phyloP scores from a whole-genome alignment of 352 stramenopile species.

The Phytopythium vexans region DNA sequence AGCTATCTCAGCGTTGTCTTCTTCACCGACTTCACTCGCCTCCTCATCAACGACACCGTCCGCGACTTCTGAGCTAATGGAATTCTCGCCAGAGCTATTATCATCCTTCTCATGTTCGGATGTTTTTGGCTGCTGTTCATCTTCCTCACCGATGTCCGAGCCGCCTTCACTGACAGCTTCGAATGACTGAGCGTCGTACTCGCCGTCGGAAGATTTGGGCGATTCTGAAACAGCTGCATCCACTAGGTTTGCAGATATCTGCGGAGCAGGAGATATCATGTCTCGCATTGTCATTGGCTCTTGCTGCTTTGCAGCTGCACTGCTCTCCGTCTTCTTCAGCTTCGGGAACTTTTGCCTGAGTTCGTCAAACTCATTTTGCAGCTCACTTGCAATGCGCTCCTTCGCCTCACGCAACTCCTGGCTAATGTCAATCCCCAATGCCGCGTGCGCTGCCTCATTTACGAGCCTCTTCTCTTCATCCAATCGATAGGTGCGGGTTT shows the following conservation, averaged over 20 bases:
- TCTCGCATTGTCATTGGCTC: too few relatives aligned
- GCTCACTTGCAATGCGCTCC: conserved; percentile 17
- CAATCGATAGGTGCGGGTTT: conserved; percentile 22
- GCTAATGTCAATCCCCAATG: conserved; percentile 32
- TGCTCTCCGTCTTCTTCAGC: conserved; percentile 1
- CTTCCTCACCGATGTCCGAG: not conserved
- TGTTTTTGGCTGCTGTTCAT: not conserved
- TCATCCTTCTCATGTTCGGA: too few relatives aligned
- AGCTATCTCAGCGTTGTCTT: too few relatives aligned
- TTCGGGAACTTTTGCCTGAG: conserved; percentile 26
- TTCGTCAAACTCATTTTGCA: conserved; percentile 25
- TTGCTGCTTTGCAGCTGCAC: too few relatives aligned
- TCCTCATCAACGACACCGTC: too few relatives aligned
- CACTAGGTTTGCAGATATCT: not conserved
- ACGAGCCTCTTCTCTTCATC: conserved; percentile 45
- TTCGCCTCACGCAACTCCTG: conserved; percentile 23
- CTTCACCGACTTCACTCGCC: conserved; percentile 1
- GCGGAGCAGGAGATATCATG: not conserved
- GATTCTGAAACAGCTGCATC: not conserved
- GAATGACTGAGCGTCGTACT: conserved; percentile 2
- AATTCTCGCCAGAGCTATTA: too few relatives aligned
- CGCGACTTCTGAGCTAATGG: too few relatives aligned
- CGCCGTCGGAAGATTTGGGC: not conserved
- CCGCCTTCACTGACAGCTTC: not conserved
- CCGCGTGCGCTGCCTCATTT: conserved; percentile 30